A percentile compares a stretch with the other conserved stretches of the same genome.
These are phyloP conservation scores for Scleromitrula shiraiana DNA, from an alignment of 2,329 filamentous ascomycete genomes.

Conservation along the genomic window DNA sequence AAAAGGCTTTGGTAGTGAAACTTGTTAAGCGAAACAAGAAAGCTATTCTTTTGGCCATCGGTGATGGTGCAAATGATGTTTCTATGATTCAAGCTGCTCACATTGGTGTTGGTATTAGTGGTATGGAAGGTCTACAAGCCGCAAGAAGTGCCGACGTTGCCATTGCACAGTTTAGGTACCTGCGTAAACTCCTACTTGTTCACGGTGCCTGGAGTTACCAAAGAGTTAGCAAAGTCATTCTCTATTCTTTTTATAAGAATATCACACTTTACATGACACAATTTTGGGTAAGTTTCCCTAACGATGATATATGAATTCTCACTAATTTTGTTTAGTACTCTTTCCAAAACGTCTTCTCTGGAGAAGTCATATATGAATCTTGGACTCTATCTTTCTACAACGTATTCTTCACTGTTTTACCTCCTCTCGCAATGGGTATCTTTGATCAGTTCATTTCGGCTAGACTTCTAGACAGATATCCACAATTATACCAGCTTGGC, in stretches of 20 bases:
- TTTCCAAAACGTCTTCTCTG: conserved; percentile 97
- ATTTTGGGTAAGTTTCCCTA: conserved; percentile 71
- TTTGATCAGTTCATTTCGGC: conserved; percentile 97
- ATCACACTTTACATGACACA: conserved; percentile 98
- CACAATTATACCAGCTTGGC: conserved; percentile 87
- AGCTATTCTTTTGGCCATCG: conserved; percentile 87
- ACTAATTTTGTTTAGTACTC: conserved; percentile 56
- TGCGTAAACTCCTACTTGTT: conserved; percentile 88
- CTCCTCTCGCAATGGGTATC: conserved; percentile 89
- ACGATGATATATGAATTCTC: not conserved
- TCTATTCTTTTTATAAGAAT: conserved; percentile 99
- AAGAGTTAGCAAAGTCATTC: conserved; percentile 89
- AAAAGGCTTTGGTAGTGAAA: conserved; percentile 97
- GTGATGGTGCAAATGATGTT: conserved; percentile 97
- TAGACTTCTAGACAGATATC: conserved; percentile 85
- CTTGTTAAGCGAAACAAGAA: conserved; percentile 89
- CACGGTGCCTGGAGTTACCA: conserved; percentile 98
- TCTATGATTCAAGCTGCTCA: conserved; percentile 99
- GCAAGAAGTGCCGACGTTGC: conserved; percentile 92
- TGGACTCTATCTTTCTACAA: conserved; percentile 99
- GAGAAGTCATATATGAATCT: conserved; percentile 96
- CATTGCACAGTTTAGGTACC: conserved; percentile 90
- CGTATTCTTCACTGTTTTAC: conserved; percentile 92
- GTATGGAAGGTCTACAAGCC: conserved; percentile 92
- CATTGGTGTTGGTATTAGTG: conserved; percentile 95